Evolutionary conservation across 345 rosid species (phyloP).

Genomic region (Gossypium ekmanianum): DNA sequence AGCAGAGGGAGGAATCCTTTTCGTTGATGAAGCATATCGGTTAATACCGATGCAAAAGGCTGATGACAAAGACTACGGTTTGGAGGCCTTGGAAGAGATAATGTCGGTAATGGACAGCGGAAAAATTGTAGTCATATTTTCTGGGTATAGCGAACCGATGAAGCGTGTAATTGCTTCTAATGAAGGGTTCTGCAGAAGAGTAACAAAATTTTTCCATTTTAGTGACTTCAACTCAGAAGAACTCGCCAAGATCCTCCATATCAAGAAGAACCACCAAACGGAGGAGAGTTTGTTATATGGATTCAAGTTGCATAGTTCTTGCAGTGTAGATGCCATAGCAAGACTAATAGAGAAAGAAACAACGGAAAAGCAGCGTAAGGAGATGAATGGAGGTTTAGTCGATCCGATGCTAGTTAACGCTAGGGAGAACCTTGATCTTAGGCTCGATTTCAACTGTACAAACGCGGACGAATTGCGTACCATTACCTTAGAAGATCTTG

Average conservation of each 20-base stretch:
- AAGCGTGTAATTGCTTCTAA: constrained; percentile 86
- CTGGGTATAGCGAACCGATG: constrained; percentile 96
- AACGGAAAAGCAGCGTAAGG: constrained; percentile 75
- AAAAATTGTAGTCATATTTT: constrained; percentile 85
- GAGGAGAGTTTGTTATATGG: constrained; percentile 61
- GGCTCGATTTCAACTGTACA: constrained; percentile 76
- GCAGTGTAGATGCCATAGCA: constrained; percentile 59
- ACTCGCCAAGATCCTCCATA: constrained; percentile 69
- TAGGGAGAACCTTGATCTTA: constrained; percentile 80
- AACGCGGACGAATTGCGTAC: constrained; percentile 65
- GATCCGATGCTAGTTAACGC: constrained; percentile 82
- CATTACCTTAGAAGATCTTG: constrained; percentile 64
- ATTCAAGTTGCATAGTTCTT: constrained; percentile 58
- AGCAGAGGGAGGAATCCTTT: constrained; percentile 94
- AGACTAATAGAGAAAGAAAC: constrained; percentile 57
- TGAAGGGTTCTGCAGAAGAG: constrained; percentile 96
- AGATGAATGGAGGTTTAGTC: constrained; percentile 88
- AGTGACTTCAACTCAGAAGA: constrained; percentile 68
- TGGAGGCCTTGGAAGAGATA: constrained; percentile 94
- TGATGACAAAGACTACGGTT: constrained; percentile 90
- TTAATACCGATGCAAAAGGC: constrained; percentile 90
- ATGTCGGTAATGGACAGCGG: constrained; percentile 98
- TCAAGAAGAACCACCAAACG: constrained; percentile 78
- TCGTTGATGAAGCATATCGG: constrained; percentile 94
- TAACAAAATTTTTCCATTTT: constrained; percentile 82